phyloP scores from a whole-genome alignment of 441 rosid species.

The Adansonia grandidieri region DNA sequence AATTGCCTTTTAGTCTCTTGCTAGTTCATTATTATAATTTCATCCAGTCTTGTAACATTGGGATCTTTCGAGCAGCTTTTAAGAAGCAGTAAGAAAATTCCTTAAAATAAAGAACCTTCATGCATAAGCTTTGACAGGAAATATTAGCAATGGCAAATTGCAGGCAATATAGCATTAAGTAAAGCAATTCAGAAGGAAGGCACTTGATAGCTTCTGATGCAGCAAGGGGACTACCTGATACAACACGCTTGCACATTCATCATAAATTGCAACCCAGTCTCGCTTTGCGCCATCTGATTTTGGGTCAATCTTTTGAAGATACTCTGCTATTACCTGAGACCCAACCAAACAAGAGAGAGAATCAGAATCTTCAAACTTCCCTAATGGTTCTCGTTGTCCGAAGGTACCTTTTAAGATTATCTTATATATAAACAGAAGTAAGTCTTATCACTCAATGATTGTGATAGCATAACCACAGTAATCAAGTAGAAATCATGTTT shows the following conservation, averaged over 20 bases:
- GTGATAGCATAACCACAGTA: not conserved
- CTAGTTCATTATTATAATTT: not conserved
- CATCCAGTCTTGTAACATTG: not conserved
- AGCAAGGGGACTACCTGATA: conserved; percentile 61
- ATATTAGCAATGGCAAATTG: not conserved
- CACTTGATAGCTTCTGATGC: conserved; percentile 6
- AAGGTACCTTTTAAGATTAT: not conserved
- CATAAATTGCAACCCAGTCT: conserved; percentile 99
- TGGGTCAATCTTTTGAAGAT: conserved; percentile 96
- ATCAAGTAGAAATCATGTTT: not conserved
- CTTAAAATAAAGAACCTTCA: conserved; percentile 7
- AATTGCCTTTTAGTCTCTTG: not conserved
- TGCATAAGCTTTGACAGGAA: not conserved
- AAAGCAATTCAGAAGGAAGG: conserved; percentile 13
- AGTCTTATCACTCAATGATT: not conserved
- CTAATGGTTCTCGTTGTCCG: not conserved
- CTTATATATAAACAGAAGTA: not conserved
- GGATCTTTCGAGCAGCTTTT: conserved; percentile 14
- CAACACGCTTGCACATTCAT: conserved; percentile 93
- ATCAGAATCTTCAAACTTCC: conserved; percentile 14
- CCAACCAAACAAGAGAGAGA: conserved; percentile 13
- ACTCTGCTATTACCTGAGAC: conserved; percentile 85
- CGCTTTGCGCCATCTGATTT: conserved; percentile 99
- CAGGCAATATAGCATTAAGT: not conserved
- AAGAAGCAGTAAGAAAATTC: conserved; percentile 12